phyloP scores from a whole-genome alignment of 2,329 filamentous ascomycete species.

The Pyrenochaeta sp. region DNA sequence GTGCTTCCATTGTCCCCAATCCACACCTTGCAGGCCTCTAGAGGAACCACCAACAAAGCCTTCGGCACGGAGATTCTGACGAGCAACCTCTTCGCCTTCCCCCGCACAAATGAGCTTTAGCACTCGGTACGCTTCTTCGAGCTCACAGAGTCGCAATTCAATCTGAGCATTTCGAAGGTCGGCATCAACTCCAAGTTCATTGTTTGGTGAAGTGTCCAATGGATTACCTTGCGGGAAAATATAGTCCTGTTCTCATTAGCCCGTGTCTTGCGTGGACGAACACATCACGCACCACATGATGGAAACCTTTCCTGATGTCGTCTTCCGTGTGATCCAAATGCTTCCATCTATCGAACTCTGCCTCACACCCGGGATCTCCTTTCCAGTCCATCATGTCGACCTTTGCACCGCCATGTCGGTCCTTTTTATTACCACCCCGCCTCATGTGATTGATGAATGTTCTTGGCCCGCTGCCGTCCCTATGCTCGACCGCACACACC shows the following conservation, averaged over 20 bases:
- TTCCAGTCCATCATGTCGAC: constrained; percentile 8
- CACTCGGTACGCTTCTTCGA: constrained; percentile 68
- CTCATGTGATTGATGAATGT: constrained; percentile 66
- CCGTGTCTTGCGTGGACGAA: background rate
- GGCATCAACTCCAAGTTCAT: constrained; percentile 66
- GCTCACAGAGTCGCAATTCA: constrained; percentile 68
- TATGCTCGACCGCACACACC: constrained; percentile 69
- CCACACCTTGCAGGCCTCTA: constrained; percentile 62
- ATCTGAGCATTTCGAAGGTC: constrained; percentile 69
- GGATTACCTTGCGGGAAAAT: constrained; percentile 66
- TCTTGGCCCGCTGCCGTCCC: constrained; percentile 69
- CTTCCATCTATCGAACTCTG: constrained; percentile 35
- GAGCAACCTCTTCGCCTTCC: constrained; percentile 59
- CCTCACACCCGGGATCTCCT: constrained; percentile 13
- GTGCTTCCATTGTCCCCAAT: constrained; percentile 65
- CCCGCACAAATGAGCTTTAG: constrained; percentile 64
- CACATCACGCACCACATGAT: constrained; percentile 53
- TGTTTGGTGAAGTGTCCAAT: constrained; percentile 59
- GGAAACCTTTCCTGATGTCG: constrained; percentile 51
- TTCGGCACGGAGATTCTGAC: constrained; percentile 63
- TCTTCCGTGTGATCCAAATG: constrained; percentile 49
- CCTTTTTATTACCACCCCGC: constrained; percentile 24
- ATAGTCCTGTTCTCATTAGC: constrained; percentile 56
- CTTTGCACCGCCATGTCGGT: constrained; percentile 24
- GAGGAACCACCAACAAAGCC: constrained; percentile 68